Percentiles rank a stretch among this genome's conserved stretches.
These are phyloP conservation scores for Microcyclosporella mali DNA, from an alignment of 2,329 filamentous ascomycete genomes.

Conservation along the genomic window DNA sequence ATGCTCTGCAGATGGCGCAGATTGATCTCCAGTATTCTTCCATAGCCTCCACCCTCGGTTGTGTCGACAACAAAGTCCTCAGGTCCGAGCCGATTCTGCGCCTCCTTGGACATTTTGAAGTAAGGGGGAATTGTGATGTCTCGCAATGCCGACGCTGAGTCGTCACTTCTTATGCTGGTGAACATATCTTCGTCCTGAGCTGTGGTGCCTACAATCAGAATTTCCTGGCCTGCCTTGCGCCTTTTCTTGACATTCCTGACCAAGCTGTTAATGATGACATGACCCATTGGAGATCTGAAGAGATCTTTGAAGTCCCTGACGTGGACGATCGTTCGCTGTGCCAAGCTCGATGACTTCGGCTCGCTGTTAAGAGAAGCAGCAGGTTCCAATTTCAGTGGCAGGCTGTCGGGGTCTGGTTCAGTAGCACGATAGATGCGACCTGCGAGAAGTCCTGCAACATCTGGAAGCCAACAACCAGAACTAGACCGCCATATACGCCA, in stretches of 20 bases:
- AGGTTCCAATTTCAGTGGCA: conserved; percentile 4
- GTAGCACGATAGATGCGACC: conserved; percentile 3
- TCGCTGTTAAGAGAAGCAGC: too few species aligned
- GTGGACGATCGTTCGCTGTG: conserved; percentile 56
- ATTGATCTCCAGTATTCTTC: conserved; percentile 49
- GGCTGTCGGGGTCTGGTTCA: not conserved
- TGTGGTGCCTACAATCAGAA: conserved; percentile 76
- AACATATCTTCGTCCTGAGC: conserved; percentile 37
- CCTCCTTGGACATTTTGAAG: conserved; percentile 24
- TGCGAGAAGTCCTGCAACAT: conserved; percentile 16
- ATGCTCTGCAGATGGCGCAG: conserved; percentile 59
- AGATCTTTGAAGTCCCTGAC: conserved; percentile 75
- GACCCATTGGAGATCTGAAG: conserved; percentile 61
- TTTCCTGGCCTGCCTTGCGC: conserved; percentile 62
- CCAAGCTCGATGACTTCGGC: conserved; percentile 14
- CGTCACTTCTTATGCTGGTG: conserved; percentile 17
- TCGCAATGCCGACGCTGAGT: conserved; percentile 44
- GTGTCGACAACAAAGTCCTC: conserved; percentile 5
- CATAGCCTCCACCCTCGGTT: conserved; percentile 13
- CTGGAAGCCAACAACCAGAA: conserved; percentile 16
- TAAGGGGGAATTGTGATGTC: conserved; percentile 51
- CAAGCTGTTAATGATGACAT: conserved; percentile 62
- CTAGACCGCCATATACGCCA: conserved; percentile 19
- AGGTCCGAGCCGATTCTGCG: conserved; percentile 11
- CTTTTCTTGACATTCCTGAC: conserved; percentile 65